Conservation (phyloP, 805 yeast species). For the Yarrowia sp. region DNA sequence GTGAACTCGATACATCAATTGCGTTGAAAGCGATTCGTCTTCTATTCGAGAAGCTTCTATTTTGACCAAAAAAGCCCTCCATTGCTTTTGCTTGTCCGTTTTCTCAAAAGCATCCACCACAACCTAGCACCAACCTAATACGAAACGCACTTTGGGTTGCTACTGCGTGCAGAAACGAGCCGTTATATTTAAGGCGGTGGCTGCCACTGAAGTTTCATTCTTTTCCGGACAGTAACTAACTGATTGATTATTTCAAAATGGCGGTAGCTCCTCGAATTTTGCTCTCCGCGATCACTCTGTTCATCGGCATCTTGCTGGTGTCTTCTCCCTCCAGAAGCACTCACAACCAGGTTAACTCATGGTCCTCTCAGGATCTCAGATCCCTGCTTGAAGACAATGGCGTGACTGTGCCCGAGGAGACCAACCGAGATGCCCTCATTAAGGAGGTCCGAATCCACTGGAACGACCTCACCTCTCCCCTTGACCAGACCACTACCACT, state of each 20-base stretch:
- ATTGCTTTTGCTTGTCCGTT: not conserved
- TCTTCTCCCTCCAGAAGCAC: not conserved
- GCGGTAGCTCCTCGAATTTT: conserved; percentile 24
- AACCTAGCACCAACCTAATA: conserved; percentile 16
- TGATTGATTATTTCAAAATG: conserved; percentile 1
- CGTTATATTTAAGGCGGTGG: not conserved
- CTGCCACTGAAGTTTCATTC: not conserved
- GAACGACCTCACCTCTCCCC: conserved; percentile 25
- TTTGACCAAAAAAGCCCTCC: conserved; percentile 1
- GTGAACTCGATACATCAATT: not conserved
- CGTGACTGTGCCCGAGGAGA: conserved; percentile 8
- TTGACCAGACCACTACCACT: conserved; percentile 10
- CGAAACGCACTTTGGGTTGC: conserved; percentile 22
- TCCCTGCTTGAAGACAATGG: conserved; percentile 22
- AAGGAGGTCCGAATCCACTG: conserved; percentile 24
- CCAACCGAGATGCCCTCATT: conserved; percentile 6
- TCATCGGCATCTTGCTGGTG: conserved; percentile 24
- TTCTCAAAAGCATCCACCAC: conserved; percentile 6
- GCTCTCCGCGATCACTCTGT: conserved; percentile 23
- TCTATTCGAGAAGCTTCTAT: not conserved
- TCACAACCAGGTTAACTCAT: conserved; percentile 15
- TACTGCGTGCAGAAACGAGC: not conserved
- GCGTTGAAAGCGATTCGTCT: not conserved
- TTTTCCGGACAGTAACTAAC: not conserved
- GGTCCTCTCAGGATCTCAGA: conserved; percentile 16